Evolutionary conservation across 306 rosid species (phyloP), one percentile per base, ranked within the genome.

Genomic region (Morella rubra): DNA sequence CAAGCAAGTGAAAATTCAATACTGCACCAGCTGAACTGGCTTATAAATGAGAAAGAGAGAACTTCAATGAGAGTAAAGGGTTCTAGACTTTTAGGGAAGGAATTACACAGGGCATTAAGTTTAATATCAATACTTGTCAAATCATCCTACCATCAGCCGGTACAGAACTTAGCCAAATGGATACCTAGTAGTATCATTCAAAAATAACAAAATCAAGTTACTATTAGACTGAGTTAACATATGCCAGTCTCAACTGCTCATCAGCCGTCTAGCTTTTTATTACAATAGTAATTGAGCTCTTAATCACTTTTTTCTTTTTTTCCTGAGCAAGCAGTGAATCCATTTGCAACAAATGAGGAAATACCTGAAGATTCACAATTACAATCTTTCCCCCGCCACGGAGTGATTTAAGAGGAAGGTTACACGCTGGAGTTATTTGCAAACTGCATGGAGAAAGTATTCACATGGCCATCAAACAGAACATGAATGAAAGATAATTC

Each of bases 341-440:
- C 19, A 41, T 67, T 24, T 14, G 19, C 44, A 70, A 70, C 71
- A 18, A 77, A 71, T 54, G 46, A 70, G 44, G 52, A n/a, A 62
- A 42, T 77, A 95, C 99, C 96, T 95, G 99, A 79, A 95, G 99
- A 85, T 95, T 92, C 80, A 95, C 97, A 73, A 95, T 92, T 52
- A 95, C 89, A 79, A 95, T 90, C 86, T 95, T 87, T 44, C 99
- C 99, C 78, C 99, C 99, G 71, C 97, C 93, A 27, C 92, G 99
- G 74, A 91, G 89, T 40, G 97, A 87, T 89, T 87, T 90, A 73
- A 95, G 78, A 86, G 99, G 97, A 74, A 95, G 91, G 89, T 95
- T 92, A 87, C 99, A 95, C 24, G 99, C 99, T 69, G 99, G 99
- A 77, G 99, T 95, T 79, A 95, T 95, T 87, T 95, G 99, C 86